phyloP scores from a whole-genome alignment of 106 monocot species.

The Allium fistulosum region DNA sequence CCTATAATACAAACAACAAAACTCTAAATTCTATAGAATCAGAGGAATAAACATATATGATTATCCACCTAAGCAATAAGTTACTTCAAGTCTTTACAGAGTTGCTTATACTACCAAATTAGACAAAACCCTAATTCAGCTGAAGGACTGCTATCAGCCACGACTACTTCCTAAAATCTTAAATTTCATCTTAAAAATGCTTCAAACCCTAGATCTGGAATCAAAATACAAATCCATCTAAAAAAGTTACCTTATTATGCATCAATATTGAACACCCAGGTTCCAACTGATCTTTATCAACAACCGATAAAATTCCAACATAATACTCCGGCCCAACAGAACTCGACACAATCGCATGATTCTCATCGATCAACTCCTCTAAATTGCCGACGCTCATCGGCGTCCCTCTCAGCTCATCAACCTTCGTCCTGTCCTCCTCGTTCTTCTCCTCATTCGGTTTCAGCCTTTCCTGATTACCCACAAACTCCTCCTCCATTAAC shows the following conservation, averaged over 20 bases:
- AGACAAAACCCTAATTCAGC: too few relatives aligned
- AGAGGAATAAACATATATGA: too few relatives aligned
- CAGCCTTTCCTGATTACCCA: slow-evolving; percentile 81
- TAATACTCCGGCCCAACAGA: slow-evolving; percentile 99
- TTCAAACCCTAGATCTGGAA: too few relatives aligned
- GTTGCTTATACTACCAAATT: too few relatives aligned
- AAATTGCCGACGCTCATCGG: slow-evolving; percentile 97
- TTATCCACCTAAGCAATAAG: too few relatives aligned
- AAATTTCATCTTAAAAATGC: too few relatives aligned
- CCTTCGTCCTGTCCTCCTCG: slow-evolving; percentile 97
- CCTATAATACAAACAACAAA: too few relatives aligned
- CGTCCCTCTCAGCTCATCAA: slow-evolving; percentile 84
- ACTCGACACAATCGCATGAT: slow-evolving; percentile 86
- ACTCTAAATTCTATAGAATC: too few relatives aligned
- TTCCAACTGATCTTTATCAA: slow-evolving; percentile 96
- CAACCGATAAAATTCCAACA: slow-evolving; percentile 84
- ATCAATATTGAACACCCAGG: slow-evolving; percentile 94
- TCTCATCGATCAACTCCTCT: slow-evolving; percentile 99
- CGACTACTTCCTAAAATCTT: too few relatives aligned
- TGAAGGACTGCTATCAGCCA: too few relatives aligned
- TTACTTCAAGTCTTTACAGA: too few relatives aligned
- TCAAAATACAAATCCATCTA: too few relatives aligned
- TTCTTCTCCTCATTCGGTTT: slow-evolving; percentile 89
- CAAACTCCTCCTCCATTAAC: slow-evolving; percentile 98
- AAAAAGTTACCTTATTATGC: slow-evolving; percentile 74